Percentiles rank a stretch among this genome's conserved stretches.
These are phyloP conservation scores for Sergeia podlipaevii DNA, from an alignment of 208 protist species.

Conservation along the genomic window DNA sequence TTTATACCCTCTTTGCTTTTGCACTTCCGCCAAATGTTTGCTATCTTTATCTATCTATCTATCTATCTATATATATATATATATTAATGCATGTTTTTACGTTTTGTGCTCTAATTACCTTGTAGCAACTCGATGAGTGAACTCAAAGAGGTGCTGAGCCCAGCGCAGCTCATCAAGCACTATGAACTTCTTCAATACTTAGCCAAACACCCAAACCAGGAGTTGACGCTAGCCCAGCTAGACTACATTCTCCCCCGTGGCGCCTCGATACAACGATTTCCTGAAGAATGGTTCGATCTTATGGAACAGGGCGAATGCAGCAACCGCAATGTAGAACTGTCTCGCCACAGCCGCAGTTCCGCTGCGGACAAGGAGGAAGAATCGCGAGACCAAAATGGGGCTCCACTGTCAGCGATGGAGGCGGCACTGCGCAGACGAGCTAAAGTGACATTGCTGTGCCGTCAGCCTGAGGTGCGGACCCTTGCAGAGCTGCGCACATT, in stretches of 20 bases:
- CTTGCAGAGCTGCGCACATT: slow-evolving; percentile 48
- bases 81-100: neutral
- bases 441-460: slow-evolving; percentile 43
- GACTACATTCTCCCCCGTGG: slow-evolving; percentile 80
- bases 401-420: neutral
- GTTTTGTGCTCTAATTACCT: no score
- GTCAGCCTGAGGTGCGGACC: slow-evolving; percentile 38
- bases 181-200: slow-evolving; percentile 84
- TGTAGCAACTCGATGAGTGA: slow-evolving; percentile 49
- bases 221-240: slow-evolving; percentile 68
- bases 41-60: slow-evolving; percentile 8
- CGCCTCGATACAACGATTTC: slow-evolving; percentile 74
- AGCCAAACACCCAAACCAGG: slow-evolving; percentile 53
- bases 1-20: no score
- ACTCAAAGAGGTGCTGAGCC: slow-evolving; percentile 58
- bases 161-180: slow-evolving; percentile 76
- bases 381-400: neutral
- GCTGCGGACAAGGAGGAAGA: neutral
- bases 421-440: neutral
- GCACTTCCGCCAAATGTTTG: slow-evolving; percentile 7
- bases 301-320: slow-evolving; percentile 46
- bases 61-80: no score
- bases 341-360: no score
- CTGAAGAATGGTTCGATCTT: slow-evolving; percentile 57
- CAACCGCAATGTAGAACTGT: slow-evolving; percentile 71